phyloP scores from a whole-genome alignment of 768 basidiomycete genomes.

The Hericium rajendrae region DNA sequence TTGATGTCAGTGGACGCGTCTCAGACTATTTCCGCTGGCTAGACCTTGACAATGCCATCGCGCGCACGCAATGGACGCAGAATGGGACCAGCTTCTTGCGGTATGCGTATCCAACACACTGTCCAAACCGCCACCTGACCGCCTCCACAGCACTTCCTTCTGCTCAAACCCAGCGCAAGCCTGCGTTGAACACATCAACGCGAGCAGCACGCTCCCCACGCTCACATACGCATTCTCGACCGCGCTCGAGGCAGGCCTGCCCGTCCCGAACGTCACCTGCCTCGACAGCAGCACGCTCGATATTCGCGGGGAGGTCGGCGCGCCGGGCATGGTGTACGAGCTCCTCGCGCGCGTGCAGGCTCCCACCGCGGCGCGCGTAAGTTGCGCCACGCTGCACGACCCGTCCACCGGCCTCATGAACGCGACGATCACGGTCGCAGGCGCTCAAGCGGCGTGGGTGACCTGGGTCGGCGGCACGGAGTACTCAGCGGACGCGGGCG shows the following conservation, averaged over 20 bases:
- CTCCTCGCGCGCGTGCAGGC: slow-evolving; percentile 41
- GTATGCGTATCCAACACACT: slow-evolving; percentile 23
- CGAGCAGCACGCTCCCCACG: slow-evolving; percentile 25
- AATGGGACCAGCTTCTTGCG: slow-evolving; percentile 35
- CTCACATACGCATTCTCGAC: slow-evolving; percentile 41
- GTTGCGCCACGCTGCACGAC: slow-evolving; percentile 24
- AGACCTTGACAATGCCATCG: slow-evolving; percentile 54
- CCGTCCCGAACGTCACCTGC: slow-evolving; percentile 53
- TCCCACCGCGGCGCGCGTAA: slow-evolving; percentile 17
- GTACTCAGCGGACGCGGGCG: slow-evolving; percentile 54
- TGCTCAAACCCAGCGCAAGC: slow-evolving; percentile 58
- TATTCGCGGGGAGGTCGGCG: slow-evolving; percentile 38
- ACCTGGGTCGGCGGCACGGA: slow-evolving; percentile 71
- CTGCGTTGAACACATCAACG: slow-evolving; percentile 50
- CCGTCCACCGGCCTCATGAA: slow-evolving; percentile 8
- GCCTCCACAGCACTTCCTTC: slow-evolving; percentile 37
- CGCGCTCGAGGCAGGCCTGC: slow-evolving; percentile 33
- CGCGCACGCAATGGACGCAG: slow-evolving; percentile 53
- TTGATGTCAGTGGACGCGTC: slow-evolving; percentile 23
- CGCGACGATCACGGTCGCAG: slow-evolving; percentile 37
- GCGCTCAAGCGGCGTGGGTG: slow-evolving; percentile 48
- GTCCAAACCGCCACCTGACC: not conserved
- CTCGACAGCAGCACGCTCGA: slow-evolving; percentile 43
- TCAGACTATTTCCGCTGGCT: slow-evolving; percentile 54
- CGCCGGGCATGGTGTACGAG: slow-evolving; percentile 65